Percentiles rank a stretch among this genome's conserved stretches.
These are phyloP conservation scores for Fusarium annulatum DNA, from an alignment of 2,329 filamentous ascomycete genomes.

Conservation along the genomic window DNA sequence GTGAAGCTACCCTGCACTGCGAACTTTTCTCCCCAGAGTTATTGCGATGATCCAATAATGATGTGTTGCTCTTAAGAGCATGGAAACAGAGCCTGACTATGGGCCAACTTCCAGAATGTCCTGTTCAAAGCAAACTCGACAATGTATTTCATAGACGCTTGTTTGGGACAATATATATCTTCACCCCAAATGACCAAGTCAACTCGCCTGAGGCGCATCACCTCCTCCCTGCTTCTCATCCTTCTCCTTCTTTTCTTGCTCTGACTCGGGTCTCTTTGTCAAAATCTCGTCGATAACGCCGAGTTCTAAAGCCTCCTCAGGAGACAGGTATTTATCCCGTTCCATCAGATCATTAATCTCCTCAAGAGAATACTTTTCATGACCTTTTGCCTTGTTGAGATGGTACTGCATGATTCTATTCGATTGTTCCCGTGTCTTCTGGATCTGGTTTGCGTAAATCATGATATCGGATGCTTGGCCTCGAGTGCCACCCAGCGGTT, in stretches of 20 bases:
- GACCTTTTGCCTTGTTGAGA: conserved; percentile 78
- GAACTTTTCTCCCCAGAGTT: accelerated
- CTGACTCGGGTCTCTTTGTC: conserved; percentile 65
- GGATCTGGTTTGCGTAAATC: conserved; percentile 97
- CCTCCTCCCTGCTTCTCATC: conserved; percentile 39
- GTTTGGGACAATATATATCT: not conserved
- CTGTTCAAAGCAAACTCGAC: not conserved
- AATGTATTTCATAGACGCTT: not conserved
- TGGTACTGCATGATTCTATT: conserved; percentile 92
- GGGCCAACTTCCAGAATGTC: not conserved
- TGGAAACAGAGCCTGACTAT: accelerated
- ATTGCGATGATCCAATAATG: not conserved
- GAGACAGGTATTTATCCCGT: conserved; percentile 92
- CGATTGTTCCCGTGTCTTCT: conserved; percentile 84
- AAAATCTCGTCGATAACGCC: conserved; percentile 94
- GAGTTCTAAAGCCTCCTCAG: conserved; percentile 86
- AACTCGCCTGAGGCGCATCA: conserved; percentile 26
- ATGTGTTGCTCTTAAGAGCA: not conserved
- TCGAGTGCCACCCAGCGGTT: conserved; percentile 81
- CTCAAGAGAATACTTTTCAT: conserved; percentile 81
- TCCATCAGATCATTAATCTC: conserved; percentile 97
- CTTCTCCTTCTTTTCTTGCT: conserved; percentile 49
- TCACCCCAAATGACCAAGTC: not conserved
- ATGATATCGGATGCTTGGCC: conserved; percentile 84
- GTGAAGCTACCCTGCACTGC: not conserved